phyloP scores from a whole-genome alignment of 164 flowering plant species.

The Pachysandra terminalis region DNA sequence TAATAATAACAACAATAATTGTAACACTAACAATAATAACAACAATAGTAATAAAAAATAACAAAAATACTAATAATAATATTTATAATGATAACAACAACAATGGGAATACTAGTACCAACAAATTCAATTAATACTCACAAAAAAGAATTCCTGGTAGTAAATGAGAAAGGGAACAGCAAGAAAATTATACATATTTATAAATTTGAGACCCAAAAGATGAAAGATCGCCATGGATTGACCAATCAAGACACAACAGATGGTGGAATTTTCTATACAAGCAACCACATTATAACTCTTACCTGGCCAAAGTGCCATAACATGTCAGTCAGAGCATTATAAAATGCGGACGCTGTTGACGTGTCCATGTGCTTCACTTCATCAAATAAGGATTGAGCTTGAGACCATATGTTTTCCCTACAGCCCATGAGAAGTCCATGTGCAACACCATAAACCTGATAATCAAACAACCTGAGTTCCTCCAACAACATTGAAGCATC shows the following conservation, averaged over 20 bases:
- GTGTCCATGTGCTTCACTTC: conserved; percentile 87
- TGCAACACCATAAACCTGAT: conserved; percentile 93
- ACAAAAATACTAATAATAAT: no score
- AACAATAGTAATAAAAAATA: no score
- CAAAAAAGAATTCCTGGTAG: no score
- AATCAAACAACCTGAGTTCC: conserved; percentile 82
- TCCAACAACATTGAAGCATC: conserved; percentile 93
- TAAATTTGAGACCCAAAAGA: no score
- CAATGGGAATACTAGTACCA: no score
- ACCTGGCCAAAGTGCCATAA: conserved; percentile 99
- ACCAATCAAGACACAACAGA: not conserved
- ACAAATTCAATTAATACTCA: no score
- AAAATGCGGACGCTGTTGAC: conserved; percentile 94
- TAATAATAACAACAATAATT: no score
- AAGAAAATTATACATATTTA: no score
- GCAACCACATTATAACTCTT: not conserved
- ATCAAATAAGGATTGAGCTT: conserved; percentile 85
- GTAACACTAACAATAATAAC: no score
- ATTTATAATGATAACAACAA: no score
- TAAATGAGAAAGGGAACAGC: no score
- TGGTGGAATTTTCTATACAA: not conserved
- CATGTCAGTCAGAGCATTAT: conserved; percentile 97
- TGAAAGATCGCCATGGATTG: not conserved
- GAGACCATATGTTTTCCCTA: conserved; percentile 65
- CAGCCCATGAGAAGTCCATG: conserved; percentile 91